Conservation (phyloP, 2,329 filamentous ascomycete genomes). For the Aspergillus ustus region DNA sequence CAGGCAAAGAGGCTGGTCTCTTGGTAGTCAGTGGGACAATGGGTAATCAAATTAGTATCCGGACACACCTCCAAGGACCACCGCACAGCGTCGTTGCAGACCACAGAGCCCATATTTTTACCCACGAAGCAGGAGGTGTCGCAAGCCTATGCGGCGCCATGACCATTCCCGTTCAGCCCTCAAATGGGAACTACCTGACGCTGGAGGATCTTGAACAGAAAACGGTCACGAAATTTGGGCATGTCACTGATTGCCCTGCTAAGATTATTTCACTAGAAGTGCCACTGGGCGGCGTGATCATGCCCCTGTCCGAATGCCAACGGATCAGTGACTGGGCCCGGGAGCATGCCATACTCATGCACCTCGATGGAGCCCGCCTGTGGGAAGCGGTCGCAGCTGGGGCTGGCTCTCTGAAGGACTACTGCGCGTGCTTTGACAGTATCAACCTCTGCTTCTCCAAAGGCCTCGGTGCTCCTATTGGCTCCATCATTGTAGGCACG, state of each 20-base stretch:
- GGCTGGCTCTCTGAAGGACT: conserved; percentile 32
- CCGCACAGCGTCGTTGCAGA: conserved; percentile 41
- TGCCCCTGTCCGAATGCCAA: conserved; percentile 23
- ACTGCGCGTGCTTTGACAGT: conserved; percentile 38
- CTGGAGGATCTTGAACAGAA: conserved; percentile 37
- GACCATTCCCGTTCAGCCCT: conserved; percentile 33
- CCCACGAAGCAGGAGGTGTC: conserved; percentile 34
- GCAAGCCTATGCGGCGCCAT: conserved; percentile 37
- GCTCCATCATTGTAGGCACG: conserved; percentile 36
- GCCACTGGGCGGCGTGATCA: conserved; percentile 24
- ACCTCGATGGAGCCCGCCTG: conserved; percentile 39
- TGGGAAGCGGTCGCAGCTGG: conserved; percentile 35
- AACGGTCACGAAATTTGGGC: too few relatives aligned
- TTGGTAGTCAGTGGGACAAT: conserved; percentile 42
- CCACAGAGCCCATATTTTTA: conserved; percentile 37
- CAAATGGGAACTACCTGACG: conserved; percentile 40
- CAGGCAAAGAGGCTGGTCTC: conserved; percentile 39
- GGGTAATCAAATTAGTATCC: conserved; percentile 44
- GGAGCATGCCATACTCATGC: conserved; percentile 32
- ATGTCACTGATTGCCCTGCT: conserved; percentile 21
- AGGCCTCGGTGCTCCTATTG: conserved; percentile 39
- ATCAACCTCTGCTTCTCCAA: conserved; percentile 41
- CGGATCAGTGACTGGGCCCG: conserved; percentile 30
- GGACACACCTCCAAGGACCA: conserved; percentile 38
- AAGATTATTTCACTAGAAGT: conserved; percentile 24